phyloP scores from a whole-genome alignment of 768 basidiomycete species.

The Hygrocybe punicea region DNA sequence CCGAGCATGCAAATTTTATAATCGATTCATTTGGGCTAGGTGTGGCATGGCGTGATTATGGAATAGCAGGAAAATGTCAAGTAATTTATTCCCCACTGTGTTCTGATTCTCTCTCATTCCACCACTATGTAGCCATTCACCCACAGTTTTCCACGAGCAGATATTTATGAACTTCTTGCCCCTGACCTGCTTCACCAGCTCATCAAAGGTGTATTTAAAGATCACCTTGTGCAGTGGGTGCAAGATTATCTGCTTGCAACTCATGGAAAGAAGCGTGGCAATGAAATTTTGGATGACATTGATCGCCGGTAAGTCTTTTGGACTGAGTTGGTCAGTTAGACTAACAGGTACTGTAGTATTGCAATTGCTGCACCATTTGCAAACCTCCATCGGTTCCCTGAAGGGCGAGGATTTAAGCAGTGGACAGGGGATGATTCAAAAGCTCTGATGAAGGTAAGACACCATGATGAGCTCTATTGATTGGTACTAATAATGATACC shows the following conservation, averaged over 20 bases:
- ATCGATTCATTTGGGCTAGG: conserved; percentile 17
- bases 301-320: conserved; percentile 30
- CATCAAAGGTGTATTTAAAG: conserved; percentile 43
- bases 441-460: conserved; percentile 13
- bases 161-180: conserved; percentile 32
- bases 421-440: conserved; percentile 15
- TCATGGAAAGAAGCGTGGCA: conserved; percentile 19
- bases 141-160: conserved; percentile 31
- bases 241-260: conserved; percentile 24
- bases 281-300: conserved; percentile 33
- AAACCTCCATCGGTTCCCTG: conserved; percentile 4
- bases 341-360: background rate
- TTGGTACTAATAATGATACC: no score
- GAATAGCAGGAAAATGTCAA: conserved; percentile 29
- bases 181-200: conserved; percentile 41
- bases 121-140: conserved; percentile 33
- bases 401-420: conserved; percentile 11
- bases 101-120: background rate
- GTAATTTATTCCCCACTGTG: conserved; percentile 21
- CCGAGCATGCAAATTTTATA: conserved; percentile 17
- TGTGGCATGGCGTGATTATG: conserved; percentile 32
- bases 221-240: conserved; percentile 40
- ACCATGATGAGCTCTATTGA: background rate
- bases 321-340: background rate
- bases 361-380: conserved; percentile 4